Conservation (phyloP, 2,329 filamentous ascomycete genomes). For the Thelonectria rubi region DNA sequence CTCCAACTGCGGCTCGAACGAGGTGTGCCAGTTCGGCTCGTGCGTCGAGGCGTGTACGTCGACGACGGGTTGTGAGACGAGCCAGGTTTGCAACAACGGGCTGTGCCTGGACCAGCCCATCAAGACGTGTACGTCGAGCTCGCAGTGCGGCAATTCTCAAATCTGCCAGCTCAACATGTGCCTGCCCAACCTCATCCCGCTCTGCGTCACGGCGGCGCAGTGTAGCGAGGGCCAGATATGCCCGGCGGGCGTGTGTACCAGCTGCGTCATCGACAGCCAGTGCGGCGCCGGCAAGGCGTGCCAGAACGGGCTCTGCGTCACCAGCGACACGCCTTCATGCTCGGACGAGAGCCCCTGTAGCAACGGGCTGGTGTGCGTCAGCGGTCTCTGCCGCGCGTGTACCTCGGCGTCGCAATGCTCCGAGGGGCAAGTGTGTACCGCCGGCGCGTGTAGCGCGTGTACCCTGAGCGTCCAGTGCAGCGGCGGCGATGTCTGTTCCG, state of each 20-base stretch:
- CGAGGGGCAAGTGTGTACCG: slow-evolving; percentile 10
- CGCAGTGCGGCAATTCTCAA: slow-evolving; percentile 7
- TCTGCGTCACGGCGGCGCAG: slow-evolving; percentile 13
- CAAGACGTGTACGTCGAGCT: not conserved
- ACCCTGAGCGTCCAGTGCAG: slow-evolving; percentile 12
- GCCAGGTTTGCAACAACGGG: slow-evolving; percentile 3
- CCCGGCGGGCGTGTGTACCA: slow-evolving; percentile 9
- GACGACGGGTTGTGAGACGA: not conserved
- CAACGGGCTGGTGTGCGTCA: slow-evolving; percentile 10
- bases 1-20: not conserved
- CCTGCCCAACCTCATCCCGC: slow-evolving; percentile 13
- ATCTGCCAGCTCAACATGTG: slow-evolving; percentile 18
- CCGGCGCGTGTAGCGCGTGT: slow-evolving; percentile 6
- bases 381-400: slow-evolving; percentile 19
- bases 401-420: slow-evolving; percentile 5
- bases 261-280: slow-evolving; percentile 8
- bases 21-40: slow-evolving; percentile 18
- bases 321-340: slow-evolving; percentile 17
- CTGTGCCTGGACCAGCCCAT: slow-evolving; percentile 4
- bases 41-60: slow-evolving; percentile 5
- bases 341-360: slow-evolving; percentile 3
- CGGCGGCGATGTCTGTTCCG: slow-evolving; percentile 12
- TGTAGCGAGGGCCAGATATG: slow-evolving; percentile 19
- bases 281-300: slow-evolving; percentile 15
- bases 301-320: slow-evolving; percentile 13